Evolutionary conservation across 164 flowering plant species (phyloP), one percentile per base, ranked within the genome.

Genomic region (Houttuynia cordata): DNA sequence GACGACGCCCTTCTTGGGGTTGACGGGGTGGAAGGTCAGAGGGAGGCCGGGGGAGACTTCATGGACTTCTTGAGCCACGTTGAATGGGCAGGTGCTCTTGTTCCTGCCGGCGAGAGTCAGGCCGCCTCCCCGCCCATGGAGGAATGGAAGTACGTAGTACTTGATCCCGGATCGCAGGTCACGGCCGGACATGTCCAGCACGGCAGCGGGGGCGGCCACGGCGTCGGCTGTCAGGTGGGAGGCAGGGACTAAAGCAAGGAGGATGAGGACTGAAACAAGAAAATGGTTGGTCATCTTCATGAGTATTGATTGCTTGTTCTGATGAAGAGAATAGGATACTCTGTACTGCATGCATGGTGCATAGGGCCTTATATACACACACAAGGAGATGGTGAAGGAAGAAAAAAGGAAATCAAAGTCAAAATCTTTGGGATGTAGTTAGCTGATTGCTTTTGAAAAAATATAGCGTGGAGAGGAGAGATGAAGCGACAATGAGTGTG

Each of bases 131-230:
- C 24, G 21, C 8, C 69, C 66, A 15, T 61, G 58, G 39, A 57
- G 34, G 52, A 10, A 62, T 1, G 77, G 71, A 9, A 71, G 55
- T 42, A 74, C 63, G 59, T 67, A 63, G 70, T 77, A 77, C 21
- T 67, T 57, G 7, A 45, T 25, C 1, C 67, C 64, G 1, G 68
- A 21, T 25, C 41, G 53, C 53, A 77, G 62, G 45, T 57, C 51
- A 10, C 58, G 42, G 18, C 75, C 80, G 0, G 61, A 42, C 18
- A 60, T 30, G 57, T 76, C 80, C 15, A 55, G 60, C 22, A 72
- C 70, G 3, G 58, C 37, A 15, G n/a, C 19, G 14, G 34, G 34
- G 18, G 57, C 6, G 57, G 37, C 57, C 2, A 34, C 22, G 24
- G 24, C 56, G 12, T 53, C 57, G 24, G 15, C 57, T 1, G 24